Base-by-base conservation (phyloP, 2,329 filamentous ascomycete species). In the Colletotrichum plurivorum region DNA sequence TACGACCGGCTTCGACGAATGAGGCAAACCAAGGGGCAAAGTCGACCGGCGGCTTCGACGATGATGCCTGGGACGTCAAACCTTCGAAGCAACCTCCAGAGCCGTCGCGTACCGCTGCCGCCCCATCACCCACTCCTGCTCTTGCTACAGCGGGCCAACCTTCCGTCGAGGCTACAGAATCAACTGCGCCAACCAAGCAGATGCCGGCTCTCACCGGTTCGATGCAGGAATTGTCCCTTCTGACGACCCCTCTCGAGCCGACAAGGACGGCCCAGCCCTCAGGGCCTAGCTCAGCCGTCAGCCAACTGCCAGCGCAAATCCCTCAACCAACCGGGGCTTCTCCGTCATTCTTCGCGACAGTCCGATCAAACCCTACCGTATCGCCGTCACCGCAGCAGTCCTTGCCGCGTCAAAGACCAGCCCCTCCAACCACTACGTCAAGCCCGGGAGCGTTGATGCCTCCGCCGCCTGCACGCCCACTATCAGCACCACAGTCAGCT, bases 31-130 rank as follows among this genome's bases (percentile, higher is more conserved):
- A 70, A 39, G 71, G 72, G 22, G 52, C 84, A 70, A 77, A 74
- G 59, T 67, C 75, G 7, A 43, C 51, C 31, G 60, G 31, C 51
- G 94, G 94, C 3, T 98, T 98, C 76, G 96, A 99, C 59, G 96
- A 98, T 76, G 94, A 98, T 83, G 96, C 96, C 9, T 99, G 96
- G 96, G 94, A 97, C 75, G 92, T 97, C 57, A 98, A 98, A 82
- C 93, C 94, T 18, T 88, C 92, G 15, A 92, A 90, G 77, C 88
- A 90, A 71, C 80, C 58, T 65, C 79, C 72, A 72, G 82, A 73
- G 70, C 80, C 51, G 72, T 79, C 81, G 41, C 74, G 82, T 53
- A 77, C 84, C 41, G 73, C 80, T 31, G 70, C 73, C 61, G 78
- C 76, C 63, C 53, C 80, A 39, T 66, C 78, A 49, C 72, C 84